Base-by-base conservation (phyloP, 805 yeast species). In the Starmerella potacharoeniae region DNA sequence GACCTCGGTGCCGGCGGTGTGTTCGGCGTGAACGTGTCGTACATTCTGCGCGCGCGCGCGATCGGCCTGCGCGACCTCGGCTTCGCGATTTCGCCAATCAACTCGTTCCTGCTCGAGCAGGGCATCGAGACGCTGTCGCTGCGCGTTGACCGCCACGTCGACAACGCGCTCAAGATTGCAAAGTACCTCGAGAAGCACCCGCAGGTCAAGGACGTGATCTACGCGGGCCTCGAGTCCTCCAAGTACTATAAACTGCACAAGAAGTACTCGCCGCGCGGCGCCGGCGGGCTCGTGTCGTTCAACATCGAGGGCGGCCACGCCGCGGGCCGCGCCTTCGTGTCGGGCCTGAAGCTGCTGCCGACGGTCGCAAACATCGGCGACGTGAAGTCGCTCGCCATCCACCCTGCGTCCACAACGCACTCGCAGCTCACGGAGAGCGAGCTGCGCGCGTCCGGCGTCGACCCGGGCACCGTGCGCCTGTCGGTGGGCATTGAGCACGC, bases 331-430 rank as follows among this genome's bases (percentile, higher is more conserved):
- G 78, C 76, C 63, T 87, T 89, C 58, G 96, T 87, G 58, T 96
- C 90, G 71, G 74, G 73, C 63, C 79, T 93, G 71, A 80, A 87
- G 71, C 72, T 93, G 55, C 95, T 95, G 55, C 84, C 95, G 35
- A 86, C 89, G 74, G 80, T 93, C 68, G 97, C 98, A 50, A 91
- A 91, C 66, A 97, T 91, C 56, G 98, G 98, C 68, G 98, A 91
- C 67, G 83, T 91, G 51, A 93, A 91, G 75, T 87, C 97, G 46
- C 78, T 91, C 68, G 95, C 91, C 56, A 91, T 91, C 70, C 90
- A 96, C 53, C 98, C 98, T 61, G 90, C 84, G 77, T 88, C 79
- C 72, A 93, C 97, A 42, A 91, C 97, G 30, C 98, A 91, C 72
- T 90, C 88, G 69, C 97, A 93, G 75, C 78, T 91, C 66, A 71